Conservation (phyloP, 1,139 yeast species). For the Candida pseudocylindracea region DNA sequence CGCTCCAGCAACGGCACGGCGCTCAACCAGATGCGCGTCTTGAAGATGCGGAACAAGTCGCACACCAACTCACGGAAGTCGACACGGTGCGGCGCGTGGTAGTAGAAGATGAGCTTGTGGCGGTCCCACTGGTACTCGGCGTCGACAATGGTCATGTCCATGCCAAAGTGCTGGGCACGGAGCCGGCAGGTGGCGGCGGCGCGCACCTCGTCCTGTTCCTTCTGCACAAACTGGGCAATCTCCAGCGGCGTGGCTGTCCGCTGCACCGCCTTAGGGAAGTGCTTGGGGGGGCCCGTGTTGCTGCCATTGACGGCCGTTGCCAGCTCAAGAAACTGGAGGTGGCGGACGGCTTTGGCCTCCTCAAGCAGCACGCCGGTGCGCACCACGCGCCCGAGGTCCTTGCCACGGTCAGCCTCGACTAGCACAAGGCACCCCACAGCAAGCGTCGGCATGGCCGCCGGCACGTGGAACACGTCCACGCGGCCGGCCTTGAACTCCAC, state of each 20-base stretch:
- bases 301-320: constrained; percentile 19
- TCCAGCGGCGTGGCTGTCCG: constrained; percentile 46
- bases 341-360: constrained; percentile 44
- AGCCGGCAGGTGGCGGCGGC: constrained; percentile 25
- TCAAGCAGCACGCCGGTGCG: constrained; percentile 45
- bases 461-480: constrained; percentile 58
- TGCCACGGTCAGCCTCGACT: constrained; percentile 95
- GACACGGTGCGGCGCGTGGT: neutral
- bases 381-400: constrained; percentile 67
- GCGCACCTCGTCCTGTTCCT: constrained; percentile 48
- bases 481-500: constrained; percentile 80
- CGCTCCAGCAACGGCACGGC: constrained; percentile 4
- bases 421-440: constrained; percentile 60
- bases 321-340: constrained; percentile 33
- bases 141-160: constrained; percentile 6
- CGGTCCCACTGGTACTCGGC: constrained; percentile 1
- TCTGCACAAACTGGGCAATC: constrained; percentile 31
- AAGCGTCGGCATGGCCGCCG: constrained; percentile 11
- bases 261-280: constrained; percentile 55
- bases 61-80: constrained; percentile 1
- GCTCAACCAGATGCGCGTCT: constrained; percentile 4
- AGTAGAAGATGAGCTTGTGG: constrained; percentile 1
- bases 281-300: constrained; percentile 12
- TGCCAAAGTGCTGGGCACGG: constrained; percentile 35
- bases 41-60: constrained; percentile 1